phyloP scores from a whole-genome alignment of 495 filamentous ascomycete genomes.

The Penicillium crystallinum region DNA sequence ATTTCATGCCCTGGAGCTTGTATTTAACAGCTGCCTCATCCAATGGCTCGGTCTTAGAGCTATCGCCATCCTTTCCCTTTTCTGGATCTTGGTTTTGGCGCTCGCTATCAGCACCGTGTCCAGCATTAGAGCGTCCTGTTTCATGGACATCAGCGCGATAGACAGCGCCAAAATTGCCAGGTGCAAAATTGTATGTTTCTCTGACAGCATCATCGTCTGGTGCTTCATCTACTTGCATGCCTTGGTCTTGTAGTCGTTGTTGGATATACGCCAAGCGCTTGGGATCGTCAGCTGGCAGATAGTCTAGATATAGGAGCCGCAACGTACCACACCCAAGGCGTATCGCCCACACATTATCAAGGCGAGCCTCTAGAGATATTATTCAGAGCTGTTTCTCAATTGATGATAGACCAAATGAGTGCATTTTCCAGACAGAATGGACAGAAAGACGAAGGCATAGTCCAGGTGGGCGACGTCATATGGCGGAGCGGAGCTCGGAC shows the following conservation, averaged over 20 bases:
- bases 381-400: not conserved
- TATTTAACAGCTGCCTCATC: constrained; percentile 47
- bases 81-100: constrained; percentile 2
- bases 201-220: constrained; percentile 69
- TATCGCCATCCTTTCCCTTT: not conserved
- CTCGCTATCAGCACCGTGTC: constrained; percentile 16
- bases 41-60: not conserved
- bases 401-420: not conserved
- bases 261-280: constrained; percentile 62
- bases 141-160: constrained; percentile 73
- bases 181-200: constrained; percentile 89
- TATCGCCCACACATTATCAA: constrained; percentile 79
- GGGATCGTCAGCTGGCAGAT: constrained; percentile 8
- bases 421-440: not conserved
- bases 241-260: constrained; percentile 61
- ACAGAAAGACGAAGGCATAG: not conserved
- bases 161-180: constrained; percentile 77
- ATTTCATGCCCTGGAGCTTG: constrained; percentile 87
- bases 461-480: constrained; percentile 25
- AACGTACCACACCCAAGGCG: constrained; percentile 68
- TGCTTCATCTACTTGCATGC: constrained; percentile 73
- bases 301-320: not conserved
- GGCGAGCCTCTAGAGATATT: not conserved
- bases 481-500: constrained; percentile 25
- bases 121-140: constrained; percentile 33